Evolutionary conservation across 2,329 filamentous ascomycete genomes (phyloP).

Genomic region (Dactylellina haptotyla): DNA sequence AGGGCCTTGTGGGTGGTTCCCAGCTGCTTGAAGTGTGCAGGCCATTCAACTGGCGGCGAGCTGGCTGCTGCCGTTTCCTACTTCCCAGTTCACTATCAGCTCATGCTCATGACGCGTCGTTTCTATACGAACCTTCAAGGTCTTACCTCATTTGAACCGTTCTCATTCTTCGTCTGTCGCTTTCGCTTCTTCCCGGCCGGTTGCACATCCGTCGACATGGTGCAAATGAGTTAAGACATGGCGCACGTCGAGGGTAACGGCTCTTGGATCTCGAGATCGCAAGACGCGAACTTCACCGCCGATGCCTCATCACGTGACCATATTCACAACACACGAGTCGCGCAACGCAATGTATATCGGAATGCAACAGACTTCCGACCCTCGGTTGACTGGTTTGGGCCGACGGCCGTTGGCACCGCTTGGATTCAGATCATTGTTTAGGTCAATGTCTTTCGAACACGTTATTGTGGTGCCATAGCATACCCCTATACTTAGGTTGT

Average conservation of each 20-base stretch:
- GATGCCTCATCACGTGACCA: slow-evolving; percentile 17
- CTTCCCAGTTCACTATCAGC: neutral
- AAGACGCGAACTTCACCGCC: neutral
- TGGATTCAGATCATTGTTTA: too few species aligned
- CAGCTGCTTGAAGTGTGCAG: slow-evolving; percentile 75
- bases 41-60: slow-evolving; percentile 72
- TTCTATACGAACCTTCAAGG: neutral
- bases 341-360: slow-evolving; percentile 12
- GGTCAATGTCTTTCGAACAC: too few species aligned
- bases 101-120: neutral
- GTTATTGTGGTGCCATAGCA: neutral
- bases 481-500: neutral
- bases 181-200: slow-evolving; percentile 20
- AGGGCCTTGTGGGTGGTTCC: slow-evolving; percentile 82
- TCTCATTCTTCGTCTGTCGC: neutral
- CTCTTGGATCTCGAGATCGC: neutral
- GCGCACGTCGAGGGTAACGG: neutral
- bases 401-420: too few species aligned
- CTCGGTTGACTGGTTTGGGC: too few species aligned
- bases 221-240: neutral
- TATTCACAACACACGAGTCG: neutral
- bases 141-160: neutral
- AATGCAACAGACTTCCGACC: too few species aligned
- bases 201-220: slow-evolving; percentile 15
- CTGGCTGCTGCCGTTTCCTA: neutral